A percentile compares a stretch with the other conserved stretches of the same genome.
Evolutionary conservation across 495 filamentous ascomycete species (phyloP).

Genomic region (Saxispiralis lemnorum): DNA sequence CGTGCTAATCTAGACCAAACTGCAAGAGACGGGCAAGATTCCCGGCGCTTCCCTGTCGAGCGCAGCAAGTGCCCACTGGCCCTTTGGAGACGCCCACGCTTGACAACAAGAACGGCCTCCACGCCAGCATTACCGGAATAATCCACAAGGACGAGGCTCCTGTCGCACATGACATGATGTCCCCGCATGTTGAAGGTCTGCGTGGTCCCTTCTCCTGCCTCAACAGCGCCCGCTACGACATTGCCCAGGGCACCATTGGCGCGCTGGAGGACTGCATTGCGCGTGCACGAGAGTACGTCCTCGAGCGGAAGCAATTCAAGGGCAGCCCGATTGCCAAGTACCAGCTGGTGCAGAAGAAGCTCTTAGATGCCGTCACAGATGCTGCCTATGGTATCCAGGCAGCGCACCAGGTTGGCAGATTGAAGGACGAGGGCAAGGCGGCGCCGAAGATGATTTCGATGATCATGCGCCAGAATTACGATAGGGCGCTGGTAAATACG

Average conservation of each 20-base stretch:
- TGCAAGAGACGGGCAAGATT: conserved; percentile 86
- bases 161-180: conserved; percentile 81
- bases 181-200: conserved; percentile 75
- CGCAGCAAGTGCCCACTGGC: conserved; percentile 61
- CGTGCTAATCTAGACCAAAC: conserved; percentile 84
- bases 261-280: conserved; percentile 79
- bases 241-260: conserved; percentile 83
- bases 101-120: conserved; percentile 85
- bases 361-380: conserved; percentile 80
- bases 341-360: conserved; percentile 95
- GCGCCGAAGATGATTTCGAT: conserved; percentile 96
- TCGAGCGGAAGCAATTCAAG: conserved; percentile 92
- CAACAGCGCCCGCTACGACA: conserved; percentile 82
- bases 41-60: conserved; percentile 76
- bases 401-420: conserved; percentile 69
- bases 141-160: conserved; percentile 85
- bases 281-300: conserved; percentile 64
- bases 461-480: conserved; percentile 96
- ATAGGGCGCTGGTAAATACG: conserved; percentile 65
- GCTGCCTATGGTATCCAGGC: conserved; percentile 75
- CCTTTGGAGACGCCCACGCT: conserved; percentile 80
- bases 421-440: conserved; percentile 76
- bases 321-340: conserved; percentile 89
- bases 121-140: conserved; percentile 92
- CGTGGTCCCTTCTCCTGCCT: conserved; percentile 82